Evolutionary conservation across 495 filamentous ascomycete genomes (phyloP).

Genomic region (Letharia lupina): DNA sequence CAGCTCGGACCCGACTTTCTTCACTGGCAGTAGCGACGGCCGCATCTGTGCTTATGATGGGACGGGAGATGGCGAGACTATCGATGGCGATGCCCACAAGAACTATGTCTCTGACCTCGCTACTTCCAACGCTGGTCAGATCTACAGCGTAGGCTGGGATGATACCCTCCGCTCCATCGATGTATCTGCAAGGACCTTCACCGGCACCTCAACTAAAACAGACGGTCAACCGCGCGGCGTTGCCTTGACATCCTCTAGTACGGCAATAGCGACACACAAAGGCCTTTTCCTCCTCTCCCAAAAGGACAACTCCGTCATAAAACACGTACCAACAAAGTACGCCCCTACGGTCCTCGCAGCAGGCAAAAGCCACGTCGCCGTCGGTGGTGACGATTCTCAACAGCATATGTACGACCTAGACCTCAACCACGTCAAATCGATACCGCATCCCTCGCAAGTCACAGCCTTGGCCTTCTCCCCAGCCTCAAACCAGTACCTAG

Average conservation of each 20-base stretch:
- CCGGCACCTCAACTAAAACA: conserved; percentile 43
- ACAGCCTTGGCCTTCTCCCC: conserved; percentile 58
- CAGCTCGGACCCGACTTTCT: conserved; percentile 48
- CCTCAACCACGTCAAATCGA: conserved; percentile 42
- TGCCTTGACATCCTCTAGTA: conserved; percentile 36
- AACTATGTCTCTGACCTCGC: conserved; percentile 76
- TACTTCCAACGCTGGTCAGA: conserved; percentile 43
- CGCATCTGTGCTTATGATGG: conserved; percentile 68
- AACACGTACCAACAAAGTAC: conserved; percentile 36
- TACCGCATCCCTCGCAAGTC: conserved; percentile 46
- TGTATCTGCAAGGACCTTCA: conserved; percentile 48
- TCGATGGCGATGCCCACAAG: conserved; percentile 72
- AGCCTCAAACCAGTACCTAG: conserved; percentile 52
- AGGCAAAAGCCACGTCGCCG: conserved; percentile 54
- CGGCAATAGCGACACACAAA: conserved; percentile 58
- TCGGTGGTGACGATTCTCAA: conserved; percentile 63
- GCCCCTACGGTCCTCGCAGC: conserved; percentile 64
- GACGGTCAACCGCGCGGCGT: conserved; percentile 56
- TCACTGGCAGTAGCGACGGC: conserved; percentile 88
- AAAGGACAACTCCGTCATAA: conserved; percentile 48
- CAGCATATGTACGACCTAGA: conserved; percentile 55
- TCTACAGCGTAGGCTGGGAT: conserved; percentile 90
- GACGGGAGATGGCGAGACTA: conserved; percentile 53
- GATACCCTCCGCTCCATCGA: conserved; percentile 81
- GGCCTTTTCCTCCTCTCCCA: conserved; percentile 54